These are phyloP conservation scores for Akanthomyces lecanii DNA, from an alignment of 2,329 filamentous ascomycete genomes.

Conservation along the genomic window DNA sequence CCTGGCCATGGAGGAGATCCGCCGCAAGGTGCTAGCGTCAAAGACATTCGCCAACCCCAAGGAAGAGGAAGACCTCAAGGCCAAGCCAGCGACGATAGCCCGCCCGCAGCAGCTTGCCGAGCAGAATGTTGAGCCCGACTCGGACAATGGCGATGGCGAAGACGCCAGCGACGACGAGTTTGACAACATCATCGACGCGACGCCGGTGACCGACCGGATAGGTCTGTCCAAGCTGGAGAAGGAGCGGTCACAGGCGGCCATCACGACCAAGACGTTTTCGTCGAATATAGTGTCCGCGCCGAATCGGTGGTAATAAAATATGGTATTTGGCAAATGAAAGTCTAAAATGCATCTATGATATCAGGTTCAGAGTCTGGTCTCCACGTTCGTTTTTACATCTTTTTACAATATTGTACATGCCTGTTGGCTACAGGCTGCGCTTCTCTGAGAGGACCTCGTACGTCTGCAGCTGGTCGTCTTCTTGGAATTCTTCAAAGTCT, in stretches of 20 bases:
- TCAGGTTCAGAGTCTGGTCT: not conserved
- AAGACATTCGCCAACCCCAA: constrained; percentile 67
- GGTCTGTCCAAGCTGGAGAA: constrained; percentile 58
- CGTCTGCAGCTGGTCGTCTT: constrained; percentile 82
- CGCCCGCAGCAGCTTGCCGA: constrained; percentile 51
- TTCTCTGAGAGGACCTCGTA: constrained; percentile 77
- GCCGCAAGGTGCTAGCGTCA: constrained; percentile 83
- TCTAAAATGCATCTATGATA: constrained; percentile 13
- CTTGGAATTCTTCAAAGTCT: constrained; percentile 70
- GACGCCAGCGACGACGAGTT: constrained; percentile 72
- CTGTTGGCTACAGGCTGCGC: constrained; percentile 46
- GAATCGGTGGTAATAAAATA: constrained; percentile 25
- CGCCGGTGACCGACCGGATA: constrained; percentile 80
- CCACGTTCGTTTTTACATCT: not conserved
- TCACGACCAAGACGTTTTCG: constrained; percentile 49
- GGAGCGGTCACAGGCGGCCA: constrained; percentile 45
- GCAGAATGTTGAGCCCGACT: constrained; percentile 68
- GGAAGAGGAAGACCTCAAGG: constrained; percentile 39
- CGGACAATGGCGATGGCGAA: constrained; percentile 53
- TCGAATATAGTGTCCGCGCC: constrained; percentile 47
- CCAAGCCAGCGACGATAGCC: constrained; percentile 60
- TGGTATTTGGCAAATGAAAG: not conserved
- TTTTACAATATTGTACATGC: constrained; percentile 11
- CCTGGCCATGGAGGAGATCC: constrained; percentile 83
- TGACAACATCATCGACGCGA: constrained; percentile 89